Percentiles rank a stretch among this genome's conserved stretches.
These are phyloP conservation scores for Fraxinus excelsior DNA, from an alignment of 257 asterid genomes.

Conservation along the genomic window DNA sequence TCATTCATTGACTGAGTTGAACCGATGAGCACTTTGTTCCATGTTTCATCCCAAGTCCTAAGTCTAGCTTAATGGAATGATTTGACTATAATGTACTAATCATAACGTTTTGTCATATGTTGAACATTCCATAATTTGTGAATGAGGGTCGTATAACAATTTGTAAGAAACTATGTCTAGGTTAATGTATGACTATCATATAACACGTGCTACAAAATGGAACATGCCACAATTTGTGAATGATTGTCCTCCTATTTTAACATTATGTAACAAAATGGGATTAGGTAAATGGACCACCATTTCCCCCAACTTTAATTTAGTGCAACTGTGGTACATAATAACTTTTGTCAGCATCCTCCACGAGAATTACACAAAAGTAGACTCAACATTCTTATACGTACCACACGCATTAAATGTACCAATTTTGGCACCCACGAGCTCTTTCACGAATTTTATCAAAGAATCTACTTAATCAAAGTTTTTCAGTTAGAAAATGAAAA, in stretches of 20 bases:
- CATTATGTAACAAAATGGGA: not conserved
- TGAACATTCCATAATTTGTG: not conserved
- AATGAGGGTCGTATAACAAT: not conserved
- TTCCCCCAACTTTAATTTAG: conserved; percentile 14
- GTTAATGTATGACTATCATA: not conserved
- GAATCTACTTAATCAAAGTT: no score
- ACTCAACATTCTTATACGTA: conserved; percentile 23
- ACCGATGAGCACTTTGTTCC: no score
- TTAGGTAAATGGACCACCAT: not conserved
- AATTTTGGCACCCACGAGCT: no score
- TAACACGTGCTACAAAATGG: no score
- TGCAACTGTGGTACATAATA: conserved; percentile 26
- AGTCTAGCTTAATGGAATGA: no score
- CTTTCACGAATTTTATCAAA: no score
- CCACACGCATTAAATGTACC: conserved; percentile 34
- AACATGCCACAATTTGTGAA: not conserved
- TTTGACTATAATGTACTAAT: no score
- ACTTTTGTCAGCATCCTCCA: conserved; percentile 6
- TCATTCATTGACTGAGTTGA: no score
- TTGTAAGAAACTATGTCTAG: not conserved
- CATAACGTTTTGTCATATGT: not conserved
- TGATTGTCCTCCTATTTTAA: not conserved
- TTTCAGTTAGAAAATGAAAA: no score
- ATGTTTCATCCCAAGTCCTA: no score
- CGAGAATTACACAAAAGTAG: conserved; percentile 32